Conservation (phyloP, 73 alveolate species). For the Halteria grandinella region DNA sequence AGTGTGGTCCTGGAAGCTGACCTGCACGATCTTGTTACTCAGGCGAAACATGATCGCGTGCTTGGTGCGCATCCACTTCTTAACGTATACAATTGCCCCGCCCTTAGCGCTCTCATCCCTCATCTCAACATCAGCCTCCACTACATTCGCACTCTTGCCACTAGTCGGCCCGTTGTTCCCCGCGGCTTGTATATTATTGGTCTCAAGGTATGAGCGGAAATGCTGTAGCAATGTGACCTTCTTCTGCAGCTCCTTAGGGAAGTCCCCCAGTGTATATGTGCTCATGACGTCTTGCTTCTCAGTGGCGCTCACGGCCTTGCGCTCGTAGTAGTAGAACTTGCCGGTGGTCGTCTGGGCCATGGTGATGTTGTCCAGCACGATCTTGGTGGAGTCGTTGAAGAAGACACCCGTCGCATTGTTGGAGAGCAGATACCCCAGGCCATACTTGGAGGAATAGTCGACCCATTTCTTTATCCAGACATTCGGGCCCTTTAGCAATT, state of each 20-base stretch:
- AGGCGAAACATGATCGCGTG: slow-evolving; percentile 98
- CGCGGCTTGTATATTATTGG: no score
- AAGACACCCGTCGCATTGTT: slow-evolving; percentile 90
- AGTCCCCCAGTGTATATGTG: slow-evolving; percentile 74
- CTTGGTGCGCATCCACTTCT: slow-evolving; percentile 97
- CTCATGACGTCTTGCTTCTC: slow-evolving; percentile 65
- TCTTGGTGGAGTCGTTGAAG: slow-evolving; percentile 89
- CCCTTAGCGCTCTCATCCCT: no score
- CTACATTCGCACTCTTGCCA: no score
- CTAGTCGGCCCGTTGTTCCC: no score
- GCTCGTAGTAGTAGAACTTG: no score
- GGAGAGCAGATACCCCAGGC: slow-evolving; percentile 89
- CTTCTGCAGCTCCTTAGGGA: slow-evolving; percentile 91
- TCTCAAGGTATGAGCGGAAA: slow-evolving; percentile 90
- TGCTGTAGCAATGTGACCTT: slow-evolving; percentile 93
- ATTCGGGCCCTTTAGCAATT: no score
- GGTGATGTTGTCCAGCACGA: slow-evolving; percentile 85
- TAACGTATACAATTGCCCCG: slow-evolving; percentile 92
- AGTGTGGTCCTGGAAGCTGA: slow-evolving; percentile 96
- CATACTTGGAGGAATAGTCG: slow-evolving; percentile 92
- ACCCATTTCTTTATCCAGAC: slow-evolving; percentile 93
- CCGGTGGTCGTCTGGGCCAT: no score
- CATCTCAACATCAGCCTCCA: no score
- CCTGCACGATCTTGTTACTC: slow-evolving; percentile 96
- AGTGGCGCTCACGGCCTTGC: no score